Evolutionary conservation across 106 monocot species (phyloP), one percentile per base, ranked within the genome.

Genomic region (Apostasia ramifera): DNA sequence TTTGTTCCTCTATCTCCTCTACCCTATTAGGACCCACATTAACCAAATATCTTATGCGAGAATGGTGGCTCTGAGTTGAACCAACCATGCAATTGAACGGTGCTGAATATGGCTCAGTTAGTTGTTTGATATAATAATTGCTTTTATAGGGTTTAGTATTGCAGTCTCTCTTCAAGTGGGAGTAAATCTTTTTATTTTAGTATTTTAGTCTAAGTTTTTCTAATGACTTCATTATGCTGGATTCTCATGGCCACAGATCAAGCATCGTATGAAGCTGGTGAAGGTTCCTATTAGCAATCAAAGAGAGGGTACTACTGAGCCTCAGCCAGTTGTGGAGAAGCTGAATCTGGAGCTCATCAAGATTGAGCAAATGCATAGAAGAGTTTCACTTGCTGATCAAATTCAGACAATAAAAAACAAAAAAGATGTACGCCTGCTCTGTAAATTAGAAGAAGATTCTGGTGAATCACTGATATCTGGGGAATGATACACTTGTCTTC

Each of bases 301-400:
- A 57, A 80, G 53, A 41, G 59, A 53, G 44, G 51, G 58, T 57
- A 53, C 4, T 43, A 11, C 47, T 64, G 73, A 61, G 42, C 11
- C 52, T 58, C 73, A 71, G 14, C 62, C 59, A 15, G 48, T 46
- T 57, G 43, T 55, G 47, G 76, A 83, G 44, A 80, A 83, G 50
- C 73, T 72, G 78, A 83, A 83, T 43, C 57, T 83, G 8, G 80
- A 90, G 62, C 72, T 76, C 48, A 70, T 85, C 55, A 76, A 78
- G 73, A 66, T 60, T 13, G 76, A 90, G 62, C 81, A 71, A 60
- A 57, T 73, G 72, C 72, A 64, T 41, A 48, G 55, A 76, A 67
- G 59, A 44, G 59, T 76, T 67, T 85, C 89, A 59, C 82, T 90
- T 60, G 80, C 89, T 59, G 89, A 90, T 55, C 85, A 83, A 68